These are phyloP conservation scores for Cynanchum wilfordii DNA, from an alignment of 257 asterid genomes.

Conservation along the genomic window DNA sequence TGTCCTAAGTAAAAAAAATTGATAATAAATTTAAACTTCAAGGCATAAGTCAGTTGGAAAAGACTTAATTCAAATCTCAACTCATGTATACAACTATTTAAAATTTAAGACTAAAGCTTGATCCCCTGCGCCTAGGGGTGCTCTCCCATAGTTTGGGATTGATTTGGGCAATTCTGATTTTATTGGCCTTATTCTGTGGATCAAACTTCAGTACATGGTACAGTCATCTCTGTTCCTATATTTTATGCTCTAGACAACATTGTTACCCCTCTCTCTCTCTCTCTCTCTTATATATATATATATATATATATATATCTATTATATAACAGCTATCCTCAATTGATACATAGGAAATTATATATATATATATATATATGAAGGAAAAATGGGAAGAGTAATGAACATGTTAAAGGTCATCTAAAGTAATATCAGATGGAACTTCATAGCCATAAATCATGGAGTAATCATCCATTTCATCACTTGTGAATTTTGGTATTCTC, in stretches of 20 bases:
- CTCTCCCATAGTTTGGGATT: too few relatives aligned
- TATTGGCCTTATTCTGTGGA: background rate
- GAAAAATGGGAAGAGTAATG: background rate
- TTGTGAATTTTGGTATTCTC: constrained; percentile 76
- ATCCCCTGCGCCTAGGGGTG: too few relatives aligned
- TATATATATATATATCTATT: too few relatives aligned
- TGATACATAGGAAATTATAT: background rate
- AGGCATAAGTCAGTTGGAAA: too few relatives aligned
- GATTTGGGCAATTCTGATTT: background rate
- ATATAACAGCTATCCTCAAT: background rate
- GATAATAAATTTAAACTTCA: too few relatives aligned
- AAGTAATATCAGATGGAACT: constrained; percentile 54
- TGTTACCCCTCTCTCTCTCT: background rate
- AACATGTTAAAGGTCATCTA: constrained; percentile 44
- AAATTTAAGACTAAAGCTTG: too few relatives aligned
- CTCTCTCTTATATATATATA: too few relatives aligned
- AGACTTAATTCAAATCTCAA: too few relatives aligned
- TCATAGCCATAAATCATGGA: constrained; percentile 69
- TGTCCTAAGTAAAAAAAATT: too few relatives aligned
- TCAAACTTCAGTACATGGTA: constrained; percentile 5
- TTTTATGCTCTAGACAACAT: background rate
- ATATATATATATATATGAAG: too few relatives aligned
- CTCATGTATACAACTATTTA: too few relatives aligned
- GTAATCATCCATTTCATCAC: constrained; percentile 81
- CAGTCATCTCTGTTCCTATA: background rate